These are phyloP conservation scores for Leccinum pellstonianum DNA, from an alignment of 768 basidiomycete genomes.

Conservation along the genomic window DNA sequence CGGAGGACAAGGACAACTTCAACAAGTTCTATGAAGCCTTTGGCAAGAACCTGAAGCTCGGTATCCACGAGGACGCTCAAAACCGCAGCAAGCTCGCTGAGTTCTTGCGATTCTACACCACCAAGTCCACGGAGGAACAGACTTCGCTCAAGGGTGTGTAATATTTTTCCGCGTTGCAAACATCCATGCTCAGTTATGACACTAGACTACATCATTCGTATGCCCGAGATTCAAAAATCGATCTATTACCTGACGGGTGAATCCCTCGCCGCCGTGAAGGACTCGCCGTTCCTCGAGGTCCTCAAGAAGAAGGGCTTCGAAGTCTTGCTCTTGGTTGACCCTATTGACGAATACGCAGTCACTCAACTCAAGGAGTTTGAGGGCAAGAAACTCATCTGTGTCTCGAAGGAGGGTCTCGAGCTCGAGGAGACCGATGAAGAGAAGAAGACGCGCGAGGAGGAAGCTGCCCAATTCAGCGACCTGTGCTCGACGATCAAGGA, in stretches of 20 bases:
- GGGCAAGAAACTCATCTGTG: constrained; percentile 94
- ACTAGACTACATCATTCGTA: constrained; percentile 96
- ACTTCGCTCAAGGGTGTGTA: constrained; percentile 87
- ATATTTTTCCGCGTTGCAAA: not conserved
- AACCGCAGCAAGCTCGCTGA: constrained; percentile 99
- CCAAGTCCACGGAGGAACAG: constrained; percentile 87
- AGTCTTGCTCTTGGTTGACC: constrained; percentile 95
- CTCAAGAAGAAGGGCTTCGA: constrained; percentile 99
- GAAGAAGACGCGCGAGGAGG: constrained; percentile 87
- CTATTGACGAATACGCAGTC: constrained; percentile 98
- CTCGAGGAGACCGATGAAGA: constrained; percentile 99
- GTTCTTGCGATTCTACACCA: constrained; percentile 98
- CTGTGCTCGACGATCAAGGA: constrained; percentile 97
- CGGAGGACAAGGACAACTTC: constrained; percentile 99
- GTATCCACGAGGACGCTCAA: constrained; percentile 98
- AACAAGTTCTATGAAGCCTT: constrained; percentile 97
- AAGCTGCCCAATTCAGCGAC: constrained; percentile 78
- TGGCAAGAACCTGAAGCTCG: constrained; percentile 99
- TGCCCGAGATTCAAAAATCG: constrained; percentile 98
- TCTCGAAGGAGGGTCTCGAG: constrained; percentile 99
- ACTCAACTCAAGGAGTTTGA: constrained; percentile 99
- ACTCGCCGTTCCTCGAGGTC: constrained; percentile 98
- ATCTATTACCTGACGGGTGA: constrained; percentile 99
- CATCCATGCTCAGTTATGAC: not conserved
- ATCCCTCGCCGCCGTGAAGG: constrained; percentile 83